A percentile compares a stretch with the other conserved stretches of the same genome.
Conservation (phyloP, 1,284 basidiomycete genomes). For the Gastroboletus turbinatus region DNA sequence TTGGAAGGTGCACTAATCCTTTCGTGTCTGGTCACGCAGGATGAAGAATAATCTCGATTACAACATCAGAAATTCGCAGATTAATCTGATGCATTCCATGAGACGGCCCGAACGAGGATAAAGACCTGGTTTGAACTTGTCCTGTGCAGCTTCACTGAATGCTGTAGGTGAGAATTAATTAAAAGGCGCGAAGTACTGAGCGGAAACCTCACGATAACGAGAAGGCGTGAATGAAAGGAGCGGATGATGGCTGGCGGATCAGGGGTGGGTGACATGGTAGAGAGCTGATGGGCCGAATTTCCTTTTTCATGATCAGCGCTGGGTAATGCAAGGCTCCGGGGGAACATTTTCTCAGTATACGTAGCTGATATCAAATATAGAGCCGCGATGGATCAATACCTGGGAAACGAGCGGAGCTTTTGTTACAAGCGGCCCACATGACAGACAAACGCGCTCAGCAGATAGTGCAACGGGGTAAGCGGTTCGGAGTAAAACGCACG, state of each 20-base stretch:
- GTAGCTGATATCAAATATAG: conserved; percentile 3
- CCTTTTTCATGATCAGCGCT: conserved; percentile 33
- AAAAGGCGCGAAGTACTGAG: conserved; percentile 25
- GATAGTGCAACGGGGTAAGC: conserved; percentile 7
- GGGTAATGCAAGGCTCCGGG: conserved; percentile 9
- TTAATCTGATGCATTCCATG: conserved; percentile 16
- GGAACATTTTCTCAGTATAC: conserved; percentile 2
- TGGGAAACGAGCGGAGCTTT: conserved; percentile 9
- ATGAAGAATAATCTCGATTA: conserved; percentile 8
- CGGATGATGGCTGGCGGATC: conserved; percentile 27
- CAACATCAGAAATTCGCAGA: conserved; percentile 16
- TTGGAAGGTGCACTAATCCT: conserved; percentile 10
- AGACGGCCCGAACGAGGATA: conserved; percentile 14
- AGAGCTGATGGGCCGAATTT: conserved; percentile 15
- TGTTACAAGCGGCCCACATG: conserved; percentile 8
- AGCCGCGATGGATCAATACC: conserved; percentile 2
- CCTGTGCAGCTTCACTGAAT: conserved; percentile 16
- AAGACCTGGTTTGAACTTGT: conserved; percentile 7
- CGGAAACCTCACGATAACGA: conserved; percentile 33
- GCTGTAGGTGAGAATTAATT: conserved; percentile 26
- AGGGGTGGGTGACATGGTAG: conserved; percentile 29
- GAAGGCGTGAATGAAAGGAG: conserved; percentile 29
- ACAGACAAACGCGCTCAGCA: conserved; percentile 18
- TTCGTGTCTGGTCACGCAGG: conserved; percentile 7
- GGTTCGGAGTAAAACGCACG: conserved; percentile 32